Conservation (phyloP, 2,329 filamentous ascomycete genomes). For the Dothideomycetes sp. region DNA sequence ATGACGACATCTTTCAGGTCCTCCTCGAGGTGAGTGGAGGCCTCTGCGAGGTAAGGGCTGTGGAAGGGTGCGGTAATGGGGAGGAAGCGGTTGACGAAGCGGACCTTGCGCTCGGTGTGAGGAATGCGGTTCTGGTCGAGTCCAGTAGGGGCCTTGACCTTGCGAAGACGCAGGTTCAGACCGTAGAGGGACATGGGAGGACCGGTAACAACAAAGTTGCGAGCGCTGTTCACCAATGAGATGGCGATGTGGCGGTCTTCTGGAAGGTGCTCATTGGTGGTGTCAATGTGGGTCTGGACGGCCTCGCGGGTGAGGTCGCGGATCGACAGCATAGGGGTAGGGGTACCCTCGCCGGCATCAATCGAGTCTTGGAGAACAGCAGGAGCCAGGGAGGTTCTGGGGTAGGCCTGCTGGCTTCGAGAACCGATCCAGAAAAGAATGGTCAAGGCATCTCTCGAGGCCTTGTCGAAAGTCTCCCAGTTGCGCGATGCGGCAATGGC, state of each 20-base stretch:
- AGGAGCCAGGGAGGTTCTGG: constrained; percentile 84
- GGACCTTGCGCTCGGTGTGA: constrained; percentile 88
- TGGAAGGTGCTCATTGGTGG: constrained; percentile 92
- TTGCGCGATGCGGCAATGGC: constrained; percentile 81
- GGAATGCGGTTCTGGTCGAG: constrained; percentile 91
- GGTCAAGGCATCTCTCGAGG: constrained; percentile 69
- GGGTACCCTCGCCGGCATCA: constrained; percentile 87
- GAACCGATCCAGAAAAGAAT: constrained; percentile 98
- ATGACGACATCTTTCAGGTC: constrained; percentile 79
- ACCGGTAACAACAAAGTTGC: constrained; percentile 93
- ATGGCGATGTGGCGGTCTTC: constrained; percentile 87
- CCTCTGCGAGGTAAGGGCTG: constrained; percentile 81
- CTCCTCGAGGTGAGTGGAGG: constrained; percentile 70
- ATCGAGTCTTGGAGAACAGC: constrained; percentile 84
- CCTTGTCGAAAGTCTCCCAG: constrained; percentile 83
- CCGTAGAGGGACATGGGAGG: constrained; percentile 93
- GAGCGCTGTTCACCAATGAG: constrained; percentile 90
- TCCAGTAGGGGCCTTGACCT: constrained; percentile 95
- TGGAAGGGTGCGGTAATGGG: constrained; percentile 98
- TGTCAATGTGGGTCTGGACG: constrained; percentile 92
- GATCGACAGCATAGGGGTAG: constrained; percentile 96
- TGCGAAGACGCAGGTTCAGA: constrained; percentile 86
- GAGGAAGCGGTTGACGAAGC: constrained; percentile 92
- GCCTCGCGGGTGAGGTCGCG: constrained; percentile 79
- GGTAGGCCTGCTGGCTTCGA: constrained; percentile 94